A percentile compares a stretch with the other conserved stretches of the same genome.
phyloP scores from a whole-genome alignment of 345 rosid genomes.

The Leavenworthia alabamica region DNA sequence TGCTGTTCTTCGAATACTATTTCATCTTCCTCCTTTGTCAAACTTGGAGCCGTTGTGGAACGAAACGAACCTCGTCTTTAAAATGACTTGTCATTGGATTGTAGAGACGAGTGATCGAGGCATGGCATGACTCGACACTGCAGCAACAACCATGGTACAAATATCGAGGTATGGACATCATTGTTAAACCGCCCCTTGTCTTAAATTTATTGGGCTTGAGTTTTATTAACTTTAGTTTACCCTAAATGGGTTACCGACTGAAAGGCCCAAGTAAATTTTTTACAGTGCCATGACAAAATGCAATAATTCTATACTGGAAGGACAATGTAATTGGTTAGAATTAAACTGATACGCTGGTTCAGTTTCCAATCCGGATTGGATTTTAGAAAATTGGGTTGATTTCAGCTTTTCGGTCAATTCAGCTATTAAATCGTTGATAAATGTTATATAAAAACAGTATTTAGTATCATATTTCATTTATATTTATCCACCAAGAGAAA shows the following conservation, averaged over 20 bases:
- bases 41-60: not conserved
- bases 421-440: not conserved
- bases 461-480: not conserved
- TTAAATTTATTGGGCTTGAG: constrained; percentile 1
- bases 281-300: not conserved
- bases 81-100: not conserved
- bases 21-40: constrained; percentile 24
- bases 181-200: not conserved
- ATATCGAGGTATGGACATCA: not conserved
- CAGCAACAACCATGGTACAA: constrained; percentile 17
- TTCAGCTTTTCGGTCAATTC: not conserved
- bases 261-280: not conserved
- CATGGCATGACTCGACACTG: constrained; percentile 8
- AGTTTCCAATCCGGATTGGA: not conserved
- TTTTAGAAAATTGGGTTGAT: not conserved
- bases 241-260: not conserved
- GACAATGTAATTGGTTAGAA: not conserved
- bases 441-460: not conserved
- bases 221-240: not conserved
- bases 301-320: too few species aligned
- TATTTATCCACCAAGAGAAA: not conserved
- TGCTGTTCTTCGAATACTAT: constrained; percentile 21
- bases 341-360: not conserved
- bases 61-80: not conserved
- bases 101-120: constrained; percentile 6